Percentiles rank a stretch among this genome's conserved stretches.
These are phyloP conservation scores for Verticillium nubilum DNA, from an alignment of 2,329 filamentous ascomycete species.

Conservation along the genomic window DNA sequence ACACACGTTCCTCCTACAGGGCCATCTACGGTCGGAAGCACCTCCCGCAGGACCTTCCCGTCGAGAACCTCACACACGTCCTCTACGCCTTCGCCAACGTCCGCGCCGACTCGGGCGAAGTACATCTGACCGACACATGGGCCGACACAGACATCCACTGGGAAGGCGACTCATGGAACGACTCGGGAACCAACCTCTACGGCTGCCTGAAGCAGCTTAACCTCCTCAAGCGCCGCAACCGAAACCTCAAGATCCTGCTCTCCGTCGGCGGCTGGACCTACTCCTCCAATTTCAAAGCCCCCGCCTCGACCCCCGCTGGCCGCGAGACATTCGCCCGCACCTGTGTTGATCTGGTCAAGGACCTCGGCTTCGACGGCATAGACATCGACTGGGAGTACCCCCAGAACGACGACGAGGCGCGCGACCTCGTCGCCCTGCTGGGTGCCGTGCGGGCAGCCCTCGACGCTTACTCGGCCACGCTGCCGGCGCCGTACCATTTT, in stretches of 20 bases:
- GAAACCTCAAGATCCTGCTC: constrained; percentile 78
- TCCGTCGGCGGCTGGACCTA: constrained; percentile 94
- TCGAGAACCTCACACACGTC: constrained; percentile 77
- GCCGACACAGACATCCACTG: constrained; percentile 69
- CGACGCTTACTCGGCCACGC: constrained; percentile 46
- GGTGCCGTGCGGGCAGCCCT: constrained; percentile 50
- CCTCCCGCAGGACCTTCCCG: constrained; percentile 77
- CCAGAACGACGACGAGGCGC: constrained; percentile 46
- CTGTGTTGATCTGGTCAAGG: constrained; percentile 69
- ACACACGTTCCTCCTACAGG: constrained; percentile 27
- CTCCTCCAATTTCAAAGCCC: constrained; percentile 72
- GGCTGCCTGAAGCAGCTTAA: constrained; percentile 87
- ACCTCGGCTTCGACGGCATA: constrained; percentile 71
- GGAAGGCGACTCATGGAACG: constrained; percentile 65
- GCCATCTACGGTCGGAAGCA: constrained; percentile 84
- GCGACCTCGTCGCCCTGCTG: constrained; percentile 55
- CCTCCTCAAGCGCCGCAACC: constrained; percentile 73
- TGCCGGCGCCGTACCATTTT: constrained; percentile 46
- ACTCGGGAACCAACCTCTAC: constrained; percentile 74
- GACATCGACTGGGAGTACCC: constrained; percentile 69
- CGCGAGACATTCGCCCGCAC: constrained; percentile 67
- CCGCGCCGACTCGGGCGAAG: constrained; percentile 71
- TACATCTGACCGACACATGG: constrained; percentile 59
- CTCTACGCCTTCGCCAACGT: constrained; percentile 91
- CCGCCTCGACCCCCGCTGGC: constrained; percentile 65